Evolutionary conservation across 805 yeast species (phyloP).

Genomic region (Priceomyces castillae): DNA sequence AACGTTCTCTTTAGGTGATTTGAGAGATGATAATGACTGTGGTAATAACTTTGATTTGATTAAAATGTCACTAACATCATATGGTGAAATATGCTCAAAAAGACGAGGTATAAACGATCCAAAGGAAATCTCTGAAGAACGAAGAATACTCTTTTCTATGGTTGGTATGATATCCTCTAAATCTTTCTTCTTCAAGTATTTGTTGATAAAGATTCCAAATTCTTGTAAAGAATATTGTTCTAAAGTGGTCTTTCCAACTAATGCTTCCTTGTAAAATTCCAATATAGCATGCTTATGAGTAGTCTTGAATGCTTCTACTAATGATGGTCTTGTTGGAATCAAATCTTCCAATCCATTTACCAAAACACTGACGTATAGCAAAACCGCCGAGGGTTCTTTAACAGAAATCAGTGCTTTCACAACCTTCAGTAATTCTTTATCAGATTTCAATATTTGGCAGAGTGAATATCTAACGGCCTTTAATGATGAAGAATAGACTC

Average conservation of each 20-base stretch:
- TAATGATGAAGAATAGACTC: constrained; percentile 28
- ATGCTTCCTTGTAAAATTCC: constrained; percentile 34
- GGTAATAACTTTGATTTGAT: constrained; percentile 31
- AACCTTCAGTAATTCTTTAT: neutral
- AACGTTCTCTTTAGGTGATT: constrained; percentile 68
- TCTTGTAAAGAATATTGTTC: constrained; percentile 29
- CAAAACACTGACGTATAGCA: constrained; percentile 24
- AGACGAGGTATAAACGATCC: constrained; percentile 52
- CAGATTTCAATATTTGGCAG: constrained; percentile 5
- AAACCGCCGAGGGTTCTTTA: constrained; percentile 2
- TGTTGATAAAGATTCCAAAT: constrained; percentile 45
- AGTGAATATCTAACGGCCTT: constrained; percentile 28
- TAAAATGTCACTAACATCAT: constrained; percentile 44
- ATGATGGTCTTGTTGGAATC: constrained; percentile 24
- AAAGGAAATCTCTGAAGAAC: constrained; percentile 75
- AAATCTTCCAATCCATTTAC: constrained; percentile 21
- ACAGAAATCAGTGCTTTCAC: neutral
- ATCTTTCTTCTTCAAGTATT: constrained; percentile 36
- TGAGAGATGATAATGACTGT: constrained; percentile 39
- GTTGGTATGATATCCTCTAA: constrained; percentile 52
- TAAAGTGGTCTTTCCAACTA: constrained; percentile 46
- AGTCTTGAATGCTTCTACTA: constrained; percentile 13
- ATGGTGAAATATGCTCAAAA: constrained; percentile 22
- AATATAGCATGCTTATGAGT: constrained; percentile 10
- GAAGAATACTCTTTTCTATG: constrained; percentile 68